phyloP scores from a whole-genome alignment of 176 grass and related monocot species.

The Carex myosuroides region DNA sequence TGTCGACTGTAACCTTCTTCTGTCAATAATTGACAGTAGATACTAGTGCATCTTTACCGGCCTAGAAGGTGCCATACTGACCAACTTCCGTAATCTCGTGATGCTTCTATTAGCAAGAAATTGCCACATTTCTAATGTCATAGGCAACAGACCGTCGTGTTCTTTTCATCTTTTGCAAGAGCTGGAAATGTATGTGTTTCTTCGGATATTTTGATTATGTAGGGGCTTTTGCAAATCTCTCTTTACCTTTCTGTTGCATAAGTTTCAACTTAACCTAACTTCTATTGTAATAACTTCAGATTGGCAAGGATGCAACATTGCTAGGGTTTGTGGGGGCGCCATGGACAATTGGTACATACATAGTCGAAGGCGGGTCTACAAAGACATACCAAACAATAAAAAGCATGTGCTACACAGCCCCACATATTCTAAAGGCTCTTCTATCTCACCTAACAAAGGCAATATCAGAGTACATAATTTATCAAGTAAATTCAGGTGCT shows the following conservation, averaged over 20 bases:
- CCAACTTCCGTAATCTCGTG: neutral
- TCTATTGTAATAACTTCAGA: conserved; percentile 36
- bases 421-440: conserved; percentile 73
- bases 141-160: neutral
- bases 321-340: conserved; percentile 96
- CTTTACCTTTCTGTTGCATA: neutral
- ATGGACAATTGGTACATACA: conserved; percentile 98
- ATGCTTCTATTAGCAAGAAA: neutral
- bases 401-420: conserved; percentile 84
- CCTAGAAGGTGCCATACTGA: neutral
- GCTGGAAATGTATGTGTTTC: neutral
- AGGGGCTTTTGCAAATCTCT: neutral
- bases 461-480: conserved; percentile 92
- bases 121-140: neutral
- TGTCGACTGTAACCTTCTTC: neutral
- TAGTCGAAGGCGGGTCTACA: conserved; percentile 88
- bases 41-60: neutral
- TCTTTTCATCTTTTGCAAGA: neutral
- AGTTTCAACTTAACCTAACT: neutral
- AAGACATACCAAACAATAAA: conserved; percentile 90
- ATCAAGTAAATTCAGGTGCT: conserved; percentile 90
- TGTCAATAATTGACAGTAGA: conserved; percentile 1
- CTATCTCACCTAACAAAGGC: conserved; percentile 73
- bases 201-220: neutral
- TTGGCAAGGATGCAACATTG: conserved; percentile 70